Conservation (phyloP, 2,329 filamentous ascomycete genomes). For the Colletotrichum sojae region DNA sequence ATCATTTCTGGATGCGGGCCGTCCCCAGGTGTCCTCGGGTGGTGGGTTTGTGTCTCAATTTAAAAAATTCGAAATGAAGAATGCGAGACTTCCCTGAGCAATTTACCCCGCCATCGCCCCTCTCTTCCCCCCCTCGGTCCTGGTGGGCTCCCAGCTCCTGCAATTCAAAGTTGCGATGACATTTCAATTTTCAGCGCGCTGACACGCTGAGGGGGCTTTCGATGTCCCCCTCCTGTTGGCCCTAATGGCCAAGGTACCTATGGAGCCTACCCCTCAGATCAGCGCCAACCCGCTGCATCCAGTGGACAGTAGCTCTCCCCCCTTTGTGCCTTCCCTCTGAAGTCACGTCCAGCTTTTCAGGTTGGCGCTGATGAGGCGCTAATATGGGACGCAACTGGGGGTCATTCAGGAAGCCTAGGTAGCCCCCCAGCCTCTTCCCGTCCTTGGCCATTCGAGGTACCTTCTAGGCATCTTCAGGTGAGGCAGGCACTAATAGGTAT, state of each 20-base stretch:
- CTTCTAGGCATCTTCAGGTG: background rate
- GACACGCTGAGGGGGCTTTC: constrained; percentile 28
- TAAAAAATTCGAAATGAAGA: constrained; percentile 17
- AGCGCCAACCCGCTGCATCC: constrained; percentile 15
- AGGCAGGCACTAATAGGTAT: constrained; percentile 1
- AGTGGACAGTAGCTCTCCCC: background rate
- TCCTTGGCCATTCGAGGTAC: background rate
- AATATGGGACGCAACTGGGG: constrained; percentile 3
- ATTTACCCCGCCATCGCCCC: constrained; percentile 35
- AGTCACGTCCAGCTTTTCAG: background rate
- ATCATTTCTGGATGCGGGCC: constrained; percentile 36
- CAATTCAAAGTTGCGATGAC: constrained; percentile 27
- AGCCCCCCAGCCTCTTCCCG: background rate
- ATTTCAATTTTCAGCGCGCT: constrained; percentile 30
- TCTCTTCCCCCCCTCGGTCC: constrained; percentile 1
- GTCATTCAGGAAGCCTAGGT: constrained; percentile 15
- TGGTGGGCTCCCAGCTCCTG: constrained; percentile 22
- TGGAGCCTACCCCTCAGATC: background rate
- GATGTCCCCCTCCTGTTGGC: constrained; percentile 1
- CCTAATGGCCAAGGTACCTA: background rate
- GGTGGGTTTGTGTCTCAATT: constrained; percentile 30
- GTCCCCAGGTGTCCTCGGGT: constrained; percentile 25
- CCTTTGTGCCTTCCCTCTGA: constrained; percentile 11
- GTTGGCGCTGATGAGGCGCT: constrained; percentile 32
- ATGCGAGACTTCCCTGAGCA: constrained; percentile 23